Base-by-base conservation (phyloP, 116 monocot genomes). In the Posidonia oceanica region DNA sequence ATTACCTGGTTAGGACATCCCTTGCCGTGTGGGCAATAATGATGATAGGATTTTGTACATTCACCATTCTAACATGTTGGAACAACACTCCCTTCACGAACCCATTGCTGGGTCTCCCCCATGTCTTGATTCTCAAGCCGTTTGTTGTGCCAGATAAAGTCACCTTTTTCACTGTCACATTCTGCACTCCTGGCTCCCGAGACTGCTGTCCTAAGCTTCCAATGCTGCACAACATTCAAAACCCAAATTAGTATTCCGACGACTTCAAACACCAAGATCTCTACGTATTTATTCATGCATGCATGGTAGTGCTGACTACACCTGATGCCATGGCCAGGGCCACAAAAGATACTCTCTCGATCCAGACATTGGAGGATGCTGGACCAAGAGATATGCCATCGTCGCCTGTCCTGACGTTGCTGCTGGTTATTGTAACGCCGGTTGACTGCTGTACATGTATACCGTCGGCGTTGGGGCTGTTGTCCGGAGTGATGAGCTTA, bases 391-490 rank as follows among this genome's bases (percentile, higher is more conserved):
- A 85, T 72, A 85, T 63, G 76, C 85, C 79, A 37, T 85, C 85
- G 58, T 85, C 82, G 36, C 85, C 85, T 21, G 82, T 85, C 64
- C 37, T 58, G 36, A 85, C 77, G 61, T 15, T 29, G 62, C 73
- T 44, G 61, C 63, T 62, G 20, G 52, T 76, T 61, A 85, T 70
- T 3, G 74, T 82, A 20, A 85, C 79, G 63, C 37, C 48, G 10
- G 36, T 68, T 3, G 85, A 85, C 23, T 56, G 15, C 54, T 85
- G 79, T 1, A 85, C 71, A 54, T 85, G 85, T 55, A 85, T 72
- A 39, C 85, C 85, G 37, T 85, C 85, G 57, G 85, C 79, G 79
- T 85, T 85, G 14, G 85, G 85, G 75, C 85, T 85, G 70, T 71
- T 64, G 8, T 17, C 81, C 2, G 85, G 79, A 5, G 85, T 82